Percentiles rank a stretch among this genome's conserved stretches.
These are phyloP conservation scores for Trichoderma asperelloides DNA, from an alignment of 495 filamentous ascomycete genomes.

Conservation along the genomic window DNA sequence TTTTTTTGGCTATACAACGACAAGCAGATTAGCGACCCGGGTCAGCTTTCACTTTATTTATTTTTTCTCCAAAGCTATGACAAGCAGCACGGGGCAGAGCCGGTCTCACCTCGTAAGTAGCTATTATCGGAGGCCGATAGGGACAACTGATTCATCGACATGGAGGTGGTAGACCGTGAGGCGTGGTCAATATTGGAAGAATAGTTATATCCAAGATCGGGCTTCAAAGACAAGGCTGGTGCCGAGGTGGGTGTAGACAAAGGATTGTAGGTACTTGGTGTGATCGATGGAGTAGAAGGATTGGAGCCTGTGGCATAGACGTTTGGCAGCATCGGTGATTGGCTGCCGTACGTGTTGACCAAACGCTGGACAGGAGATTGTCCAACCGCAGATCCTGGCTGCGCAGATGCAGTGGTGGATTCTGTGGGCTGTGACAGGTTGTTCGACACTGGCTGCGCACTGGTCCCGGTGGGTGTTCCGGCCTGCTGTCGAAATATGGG, in stretches of 20 bases:
- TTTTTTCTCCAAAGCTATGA: not conserved
- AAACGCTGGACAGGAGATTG: conserved; percentile 31
- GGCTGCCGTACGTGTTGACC: conserved; percentile 22
- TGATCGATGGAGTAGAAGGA: conserved; percentile 17
- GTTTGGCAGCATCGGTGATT: conserved; percentile 23
- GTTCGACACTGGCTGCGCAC: conserved; percentile 21
- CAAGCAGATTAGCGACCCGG: conserved; percentile 35
- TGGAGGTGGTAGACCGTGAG: not conserved
- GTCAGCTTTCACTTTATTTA: conserved; percentile 9
- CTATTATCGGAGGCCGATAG: conserved; percentile 11
- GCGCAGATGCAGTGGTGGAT: conserved; percentile 5
- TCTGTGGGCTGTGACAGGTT: not conserved
- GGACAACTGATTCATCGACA: conserved; percentile 13
- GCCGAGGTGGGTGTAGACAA: conserved; percentile 25
- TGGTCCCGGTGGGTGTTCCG: conserved; percentile 59
- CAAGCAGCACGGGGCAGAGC: conserved; percentile 12
- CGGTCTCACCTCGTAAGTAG: not conserved
- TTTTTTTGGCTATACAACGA: conserved; percentile 51
- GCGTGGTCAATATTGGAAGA: conserved; percentile 60
- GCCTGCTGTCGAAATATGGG: conserved; percentile 91
- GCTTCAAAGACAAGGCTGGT: conserved; percentile 33
- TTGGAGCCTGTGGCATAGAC: conserved; percentile 16
- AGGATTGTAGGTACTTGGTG: conserved; percentile 26
- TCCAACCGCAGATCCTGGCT: conserved; percentile 20
- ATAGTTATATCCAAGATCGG: conserved; percentile 56